Base-by-base conservation (phyloP, 1,284 basidiomycete genomes). In the Trichosporon sp. region DNA sequence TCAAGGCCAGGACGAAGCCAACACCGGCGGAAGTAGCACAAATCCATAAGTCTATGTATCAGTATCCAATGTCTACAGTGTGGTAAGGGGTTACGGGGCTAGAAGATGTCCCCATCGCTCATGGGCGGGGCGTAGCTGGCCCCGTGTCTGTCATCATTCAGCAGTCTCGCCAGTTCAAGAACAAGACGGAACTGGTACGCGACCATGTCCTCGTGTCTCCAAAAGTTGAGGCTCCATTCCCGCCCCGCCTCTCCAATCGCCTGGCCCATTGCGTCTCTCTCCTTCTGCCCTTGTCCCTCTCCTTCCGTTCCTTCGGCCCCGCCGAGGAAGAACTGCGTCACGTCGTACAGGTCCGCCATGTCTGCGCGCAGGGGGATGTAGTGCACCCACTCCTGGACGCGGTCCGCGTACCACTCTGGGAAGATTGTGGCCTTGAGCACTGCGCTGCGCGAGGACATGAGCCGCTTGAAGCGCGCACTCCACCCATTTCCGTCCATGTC, bases 201-300 rank as follows among this genome's bases (percentile, higher is more conserved):
- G 51, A 86, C 85, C 83, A 91, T 85, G 79, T 91, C 90, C 75
- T 89, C 88, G 70, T 84, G 85, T 64, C 90, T 84, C 89, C 90
- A 91, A 76, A 86, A 90, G 0, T 77, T 84, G 72, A 85, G 83
- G 74, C 88, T 90, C 90, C 90, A 91, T 26, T 85, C 77, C 59
- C 87, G 85, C 0, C 90, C 90, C 0, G 85, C 86, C 3, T 79
- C 71, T 0, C 88, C 90, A 66, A 91, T 91, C 76, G 86, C 85
- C 40, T 83, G 80, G 0, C 87, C 90, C 48, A 90, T 74, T 0
- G 86, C 83, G 68, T 90, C 89, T 71, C 90, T 88, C 0, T 81
- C 10, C 12, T 32, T n/a, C 6, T 21, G 6, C 7, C 31, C 56
- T 16, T 63, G 12, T 8, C 1, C 32, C 4, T 3, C 59, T 16